These are phyloP conservation scores for Globisporangium polare DNA, from an alignment of 352 stramenopile species.

Conservation along the genomic window DNA sequence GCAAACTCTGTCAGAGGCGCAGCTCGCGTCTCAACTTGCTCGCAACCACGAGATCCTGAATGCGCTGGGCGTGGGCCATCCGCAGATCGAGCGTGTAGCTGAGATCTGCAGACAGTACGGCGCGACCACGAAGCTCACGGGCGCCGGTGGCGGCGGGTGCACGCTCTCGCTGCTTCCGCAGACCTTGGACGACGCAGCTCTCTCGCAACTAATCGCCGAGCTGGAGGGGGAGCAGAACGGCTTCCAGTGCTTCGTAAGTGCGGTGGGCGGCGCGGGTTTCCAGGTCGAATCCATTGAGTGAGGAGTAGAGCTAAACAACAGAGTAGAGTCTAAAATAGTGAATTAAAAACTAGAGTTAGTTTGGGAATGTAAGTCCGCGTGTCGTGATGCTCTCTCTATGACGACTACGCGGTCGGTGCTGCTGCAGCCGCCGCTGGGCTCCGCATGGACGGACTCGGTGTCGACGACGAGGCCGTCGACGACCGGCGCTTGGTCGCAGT, in stretches of 20 bases:
- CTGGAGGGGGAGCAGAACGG: constrained; percentile 32
- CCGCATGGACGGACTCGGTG: not conserved
- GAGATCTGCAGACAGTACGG: constrained; percentile 44
- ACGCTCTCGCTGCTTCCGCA: constrained; percentile 77
- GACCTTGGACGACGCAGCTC: constrained; percentile 30
- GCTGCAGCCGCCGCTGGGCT: not conserved
- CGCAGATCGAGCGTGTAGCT: constrained; percentile 77
- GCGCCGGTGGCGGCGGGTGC: constrained; percentile 85
- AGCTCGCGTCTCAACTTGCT: constrained; percentile 46
- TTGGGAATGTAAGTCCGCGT: not conserved
- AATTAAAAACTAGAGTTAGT: constrained; percentile 7
- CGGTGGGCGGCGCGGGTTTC: constrained; percentile 52
- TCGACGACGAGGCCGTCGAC: constrained; percentile 1
- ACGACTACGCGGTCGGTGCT: constrained; percentile 3
- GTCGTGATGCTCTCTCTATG: not conserved
- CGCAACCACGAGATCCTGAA: constrained; percentile 80
- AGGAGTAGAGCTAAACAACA: too few species aligned
- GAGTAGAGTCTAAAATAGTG: constrained; percentile 16
- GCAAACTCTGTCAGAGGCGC: constrained; percentile 32
- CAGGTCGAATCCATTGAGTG: constrained; percentile 9
- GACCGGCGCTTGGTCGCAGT: not conserved
- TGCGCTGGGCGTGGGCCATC: constrained; percentile 79
- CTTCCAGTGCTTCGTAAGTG: constrained; percentile 57
- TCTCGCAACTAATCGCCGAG: constrained; percentile 41
- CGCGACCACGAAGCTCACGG: constrained; percentile 88